Base-by-base conservation (phyloP, 306 rosid species). In the Mimosa bimucronata region DNA sequence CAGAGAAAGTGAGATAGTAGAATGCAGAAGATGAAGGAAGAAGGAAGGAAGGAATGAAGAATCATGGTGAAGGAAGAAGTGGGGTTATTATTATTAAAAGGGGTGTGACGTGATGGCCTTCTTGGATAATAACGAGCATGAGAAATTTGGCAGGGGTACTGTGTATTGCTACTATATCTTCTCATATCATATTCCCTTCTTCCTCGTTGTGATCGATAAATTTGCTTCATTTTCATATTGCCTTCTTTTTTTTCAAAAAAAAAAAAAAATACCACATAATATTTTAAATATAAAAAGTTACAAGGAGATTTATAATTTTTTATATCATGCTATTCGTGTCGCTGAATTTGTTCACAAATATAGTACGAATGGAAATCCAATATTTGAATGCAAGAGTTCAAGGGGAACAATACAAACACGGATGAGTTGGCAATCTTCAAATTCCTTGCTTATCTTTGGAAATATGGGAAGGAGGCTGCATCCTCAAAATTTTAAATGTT, bases 91-190 rank as follows among this genome's bases (percentile, higher is more conserved):
- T 19, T 19, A 42, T 10, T 42, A 11, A 42, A 15, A 12, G 29
- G 29, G 5, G 62, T 55, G 9, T 55, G 29, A 9, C 11, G 30
- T 2, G 14, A 58, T 58, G 9, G 65, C 16, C 7, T 23, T 65
- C 40, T 76, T 74, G 80, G 86, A 34, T 53, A 67, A 25, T 25
- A 6, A 12, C 82, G 9, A 85, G 53, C 73, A 29, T 25, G n/a
- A 16, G 16, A 7, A 29, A 23, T 46, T 86, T 81, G 82, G 29
- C 80, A 57, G 60, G 25, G 6, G 2, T 10, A 19, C 3, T 7
- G 40, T 44, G 65, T 65, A 41, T 53, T 14, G 42, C 50, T 14
- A 52, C 18, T 26, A 58, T 11, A 60, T 26, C 25, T 7, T 18
- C 64, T 10, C 29, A 55, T 25, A 38, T 42, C 10, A 26, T 9